Percentiles rank a stretch among this genome's conserved stretches.
Conservation (phyloP, 2,329 filamentous ascomycete species). For the Stagonosporopsis tanaceti region DNA sequence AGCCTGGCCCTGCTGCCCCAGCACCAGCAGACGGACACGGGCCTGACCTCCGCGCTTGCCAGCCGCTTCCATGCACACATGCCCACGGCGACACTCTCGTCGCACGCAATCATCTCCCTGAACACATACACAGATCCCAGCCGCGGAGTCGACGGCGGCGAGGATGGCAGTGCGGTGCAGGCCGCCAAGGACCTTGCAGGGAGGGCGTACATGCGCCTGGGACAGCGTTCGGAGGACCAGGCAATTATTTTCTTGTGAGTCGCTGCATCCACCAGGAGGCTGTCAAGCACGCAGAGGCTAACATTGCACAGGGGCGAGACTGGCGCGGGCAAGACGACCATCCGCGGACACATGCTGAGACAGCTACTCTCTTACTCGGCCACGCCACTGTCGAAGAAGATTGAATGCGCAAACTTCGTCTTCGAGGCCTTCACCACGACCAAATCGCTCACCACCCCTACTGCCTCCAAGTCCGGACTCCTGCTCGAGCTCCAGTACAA, state of each 20-base stretch:
- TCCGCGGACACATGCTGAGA: conserved; percentile 87
- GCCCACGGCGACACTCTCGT: conserved; percentile 87
- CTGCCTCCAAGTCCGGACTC: conserved; percentile 92
- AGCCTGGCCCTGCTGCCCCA: conserved; percentile 88
- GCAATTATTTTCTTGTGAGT: conserved; percentile 90
- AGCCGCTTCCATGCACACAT: conserved; percentile 91
- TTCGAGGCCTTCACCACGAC: conserved; percentile 97
- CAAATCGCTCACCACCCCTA: conserved; percentile 94
- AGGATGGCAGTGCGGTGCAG: conserved; percentile 89
- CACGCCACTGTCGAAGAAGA: conserved; percentile 89
- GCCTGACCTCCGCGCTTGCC: conserved; percentile 82
- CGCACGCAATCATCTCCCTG: conserved; percentile 87
- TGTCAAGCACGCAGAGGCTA: conserved; percentile 6
- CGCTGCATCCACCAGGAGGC: no score
- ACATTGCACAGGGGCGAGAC: conserved; percentile 78
- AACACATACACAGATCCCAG: conserved; percentile 94
- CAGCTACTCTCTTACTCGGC: conserved; percentile 88
- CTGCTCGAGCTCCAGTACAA: conserved; percentile 98
- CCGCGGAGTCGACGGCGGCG: conserved; percentile 87
- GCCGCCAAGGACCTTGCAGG: conserved; percentile 92
- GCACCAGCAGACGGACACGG: conserved; percentile 79
- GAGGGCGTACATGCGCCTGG: conserved; percentile 83
- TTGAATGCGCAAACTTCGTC: conserved; percentile 91
- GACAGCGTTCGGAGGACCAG: conserved; percentile 90
- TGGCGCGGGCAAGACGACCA: conserved; percentile 92